Conservation (phyloP, 257 asterid genomes). For the Fraxinus excelsior region DNA sequence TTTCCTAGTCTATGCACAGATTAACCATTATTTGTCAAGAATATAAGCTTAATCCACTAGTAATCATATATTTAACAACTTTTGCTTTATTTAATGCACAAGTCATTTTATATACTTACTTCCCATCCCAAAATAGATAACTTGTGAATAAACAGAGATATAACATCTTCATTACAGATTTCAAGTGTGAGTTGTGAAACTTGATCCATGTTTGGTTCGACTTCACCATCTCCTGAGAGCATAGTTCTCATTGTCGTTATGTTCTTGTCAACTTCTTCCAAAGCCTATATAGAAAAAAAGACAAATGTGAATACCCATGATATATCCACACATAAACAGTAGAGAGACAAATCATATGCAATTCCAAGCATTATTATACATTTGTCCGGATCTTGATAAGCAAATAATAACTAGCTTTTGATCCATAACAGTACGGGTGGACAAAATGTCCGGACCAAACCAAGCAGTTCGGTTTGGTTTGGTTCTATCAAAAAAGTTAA, state of each 20-base stretch:
- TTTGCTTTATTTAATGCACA: conserved; percentile 9
- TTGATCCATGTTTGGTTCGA: conserved; percentile 81
- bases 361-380: conserved; percentile 3
- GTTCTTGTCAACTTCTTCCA: conserved; percentile 99
- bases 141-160: conserved; percentile 84
- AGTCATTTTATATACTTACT: conserved; percentile 50
- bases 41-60: conserved; percentile 20
- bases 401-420: neutral
- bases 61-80: conserved; percentile 13
- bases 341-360: conserved; percentile 20
- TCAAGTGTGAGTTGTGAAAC: conserved; percentile 74
- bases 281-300: conserved; percentile 52
- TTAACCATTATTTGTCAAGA: conserved; percentile 31
- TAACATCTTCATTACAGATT: conserved; percentile 79
- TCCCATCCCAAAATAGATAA: conserved; percentile 94
- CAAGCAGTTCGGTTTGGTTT: too few relatives aligned
- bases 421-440: too few relatives aligned
- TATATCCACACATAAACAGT: conserved; percentile 13
- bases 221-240: conserved; percentile 92
- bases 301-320: conserved; percentile 17
- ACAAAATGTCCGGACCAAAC: too few relatives aligned
- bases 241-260: conserved; percentile 70
- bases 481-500: too few relatives aligned
- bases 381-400: neutral
- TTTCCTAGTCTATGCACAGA: conserved; percentile 75